phyloP scores from a whole-genome alignment of 2,329 filamentous ascomycete genomes.

The Apiospora koreana region DNA sequence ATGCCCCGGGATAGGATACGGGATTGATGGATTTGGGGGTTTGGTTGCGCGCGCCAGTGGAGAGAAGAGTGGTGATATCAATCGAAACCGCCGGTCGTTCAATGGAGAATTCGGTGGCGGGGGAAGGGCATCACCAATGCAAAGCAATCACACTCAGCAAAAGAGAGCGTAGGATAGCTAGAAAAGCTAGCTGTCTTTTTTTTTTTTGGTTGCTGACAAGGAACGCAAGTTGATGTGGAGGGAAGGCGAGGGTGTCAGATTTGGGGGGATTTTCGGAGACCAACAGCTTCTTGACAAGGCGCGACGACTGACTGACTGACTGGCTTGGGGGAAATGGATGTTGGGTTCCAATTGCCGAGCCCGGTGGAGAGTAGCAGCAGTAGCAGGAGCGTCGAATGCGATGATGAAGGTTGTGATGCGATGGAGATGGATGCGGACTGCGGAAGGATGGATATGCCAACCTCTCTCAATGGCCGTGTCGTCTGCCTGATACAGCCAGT shows the following conservation, averaged over 20 bases:
- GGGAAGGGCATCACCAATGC: conserved; percentile 12
- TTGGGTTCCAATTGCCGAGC: conserved; percentile 9
- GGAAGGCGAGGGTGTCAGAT: not conserved
- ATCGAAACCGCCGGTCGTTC: conserved; percentile 3
- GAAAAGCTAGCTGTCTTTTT: not conserved
- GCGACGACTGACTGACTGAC: not conserved
- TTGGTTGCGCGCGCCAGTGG: not conserved
- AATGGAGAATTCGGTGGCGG: conserved; percentile 13
- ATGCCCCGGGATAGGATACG: not conserved
- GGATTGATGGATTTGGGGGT: not conserved
- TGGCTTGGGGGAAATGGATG: not conserved
- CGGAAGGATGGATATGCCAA: not conserved
- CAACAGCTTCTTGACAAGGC: not conserved
- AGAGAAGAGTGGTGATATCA: conserved; percentile 7
- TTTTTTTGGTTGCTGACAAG: not conserved
- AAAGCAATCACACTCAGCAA: not conserved
- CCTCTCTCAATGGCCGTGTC: not conserved
- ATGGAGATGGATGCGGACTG: conserved; percentile 1
- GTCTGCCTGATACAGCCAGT: not conserved
- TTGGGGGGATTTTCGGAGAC: not conserved
- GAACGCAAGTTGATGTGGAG: not conserved
- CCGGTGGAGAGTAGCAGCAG: not conserved
- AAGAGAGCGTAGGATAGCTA: not conserved
- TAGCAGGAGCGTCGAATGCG: not conserved
- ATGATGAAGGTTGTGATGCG: conserved; percentile 2